Evolutionary conservation across 148 eudicot genomes (phyloP).

Genomic region (Chenopodium suecicum): DNA sequence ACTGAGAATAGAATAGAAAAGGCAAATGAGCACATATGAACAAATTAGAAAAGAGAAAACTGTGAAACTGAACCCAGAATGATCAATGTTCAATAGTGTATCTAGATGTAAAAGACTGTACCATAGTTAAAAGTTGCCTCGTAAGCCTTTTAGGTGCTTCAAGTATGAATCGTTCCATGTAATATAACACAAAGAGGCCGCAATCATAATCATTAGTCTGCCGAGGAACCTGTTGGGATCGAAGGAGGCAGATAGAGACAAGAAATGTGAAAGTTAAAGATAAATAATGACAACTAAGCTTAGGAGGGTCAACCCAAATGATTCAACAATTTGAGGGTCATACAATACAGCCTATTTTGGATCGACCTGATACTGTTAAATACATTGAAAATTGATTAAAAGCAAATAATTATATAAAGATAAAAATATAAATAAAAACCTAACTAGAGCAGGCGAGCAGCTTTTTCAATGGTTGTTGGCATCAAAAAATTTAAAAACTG

Average conservation of each 20-base stretch:
- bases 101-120: conserved; percentile 17
- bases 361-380: not conserved
- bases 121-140: conserved; percentile 48
- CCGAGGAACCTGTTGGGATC: conserved; percentile 67
- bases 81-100: not conserved
- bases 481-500: too few relatives aligned
- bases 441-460: too few relatives aligned
- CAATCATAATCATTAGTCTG: conserved; percentile 91
- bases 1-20: conserved; percentile 36
- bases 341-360: not conserved
- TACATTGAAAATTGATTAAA: not conserved
- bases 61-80: not conserved
- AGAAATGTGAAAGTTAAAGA: not conserved
- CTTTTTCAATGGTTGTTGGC: too few relatives aligned
- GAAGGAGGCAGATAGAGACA: not conserved
- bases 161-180: conserved; percentile 77
- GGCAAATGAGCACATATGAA: not conserved
- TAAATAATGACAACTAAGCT: not conserved
- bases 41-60: not conserved
- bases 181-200: conserved; percentile 86
- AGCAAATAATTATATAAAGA: too few relatives aligned
- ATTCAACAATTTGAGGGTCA: not conserved
- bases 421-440: too few relatives aligned
- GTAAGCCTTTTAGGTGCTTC: conserved; percentile 73
- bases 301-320: too few relatives aligned